phyloP scores from a whole-genome alignment of 768 basidiomycete genomes.

The Russula emetica region DNA sequence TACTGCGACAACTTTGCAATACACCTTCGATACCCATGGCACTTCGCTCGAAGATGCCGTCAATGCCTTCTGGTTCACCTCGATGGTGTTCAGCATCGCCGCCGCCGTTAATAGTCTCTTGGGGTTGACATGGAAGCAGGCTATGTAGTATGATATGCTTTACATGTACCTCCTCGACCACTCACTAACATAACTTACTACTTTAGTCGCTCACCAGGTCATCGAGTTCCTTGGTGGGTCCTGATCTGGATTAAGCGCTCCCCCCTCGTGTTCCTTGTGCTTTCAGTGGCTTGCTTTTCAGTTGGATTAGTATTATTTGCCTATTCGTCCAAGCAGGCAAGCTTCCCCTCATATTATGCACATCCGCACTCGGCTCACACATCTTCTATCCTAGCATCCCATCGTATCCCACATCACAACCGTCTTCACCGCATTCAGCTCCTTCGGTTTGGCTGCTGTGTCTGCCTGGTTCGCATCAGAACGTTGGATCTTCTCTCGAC shows the following conservation, averaged over 20 bases:
- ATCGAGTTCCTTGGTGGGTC: slow-evolving; percentile 79
- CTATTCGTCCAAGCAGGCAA: slow-evolving; percentile 67
- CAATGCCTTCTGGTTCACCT: slow-evolving; percentile 71
- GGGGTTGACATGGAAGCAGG: slow-evolving; percentile 75
- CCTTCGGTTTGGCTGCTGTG: slow-evolving; percentile 65
- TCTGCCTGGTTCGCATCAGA: slow-evolving; percentile 73
- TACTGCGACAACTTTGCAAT: slow-evolving; percentile 68
- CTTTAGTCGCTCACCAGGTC: slow-evolving; percentile 63
- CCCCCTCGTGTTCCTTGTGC: slow-evolving; percentile 75
- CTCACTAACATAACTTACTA: slow-evolving; percentile 17
- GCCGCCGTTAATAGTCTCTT: slow-evolving; percentile 75
- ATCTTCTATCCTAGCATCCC: slow-evolving; percentile 38
- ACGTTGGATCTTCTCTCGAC: slow-evolving; percentile 56
- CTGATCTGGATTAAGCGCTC: slow-evolving; percentile 85
- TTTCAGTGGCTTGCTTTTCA: slow-evolving; percentile 81
- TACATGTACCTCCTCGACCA: slow-evolving; percentile 1
- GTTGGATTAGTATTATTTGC: slow-evolving; percentile 73
- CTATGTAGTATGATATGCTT: slow-evolving; percentile 62
- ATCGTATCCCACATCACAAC: slow-evolving; percentile 70
- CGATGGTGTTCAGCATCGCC: slow-evolving; percentile 70
- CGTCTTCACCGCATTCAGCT: slow-evolving; percentile 69
- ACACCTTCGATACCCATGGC: slow-evolving; percentile 49
- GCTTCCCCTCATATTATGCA: slow-evolving; percentile 20
- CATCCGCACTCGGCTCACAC: neutral
- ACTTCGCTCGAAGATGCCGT: slow-evolving; percentile 47